Evolutionary conservation across 306 rosid genomes (phyloP), one percentile per base, ranked within the genome.

Genomic region (Luffa aegyptiaca): DNA sequence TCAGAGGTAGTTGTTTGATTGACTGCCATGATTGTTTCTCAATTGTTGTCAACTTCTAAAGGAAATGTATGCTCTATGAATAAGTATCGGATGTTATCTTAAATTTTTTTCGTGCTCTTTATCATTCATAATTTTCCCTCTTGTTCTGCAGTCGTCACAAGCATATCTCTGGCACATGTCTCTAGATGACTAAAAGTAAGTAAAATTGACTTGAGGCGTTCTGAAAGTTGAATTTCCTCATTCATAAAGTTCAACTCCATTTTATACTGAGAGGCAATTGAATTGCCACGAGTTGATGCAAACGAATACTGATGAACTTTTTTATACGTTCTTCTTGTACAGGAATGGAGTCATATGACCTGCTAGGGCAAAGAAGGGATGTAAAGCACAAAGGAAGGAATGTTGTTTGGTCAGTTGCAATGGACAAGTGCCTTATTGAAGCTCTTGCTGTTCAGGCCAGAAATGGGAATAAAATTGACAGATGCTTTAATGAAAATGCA

Each of bases 401-500:
- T 81, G 95, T 92, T 80, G 93, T 92, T 55, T 92, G 97, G 97
- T 92, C 97, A 82, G 77, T 79, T 82, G 91, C 90, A 68, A 92
- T 92, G 93, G 97, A 90, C 80, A 90, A 86, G 87, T 92, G 95
- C 78, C 87, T 92, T 37, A 90, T 89, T 79, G 92, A 90, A 86
- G 82, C 92, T 69, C 89, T 92, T 83, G 89, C 91, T 35, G 75
- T 90, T 86, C 95, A 92, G 82, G 97, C 95, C 55, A 90, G 73
- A 83, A 82, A 80, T 18, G 95, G 97, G 83, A 92, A 92, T 84
- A 92, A 87, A 87, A 85, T 92, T 39, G 95, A 90, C 53, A 92
- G 89, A 87, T 90, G 92, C 86, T 92, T 87, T 81, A 92, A 89
- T 83, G 97, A 92, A 83, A 89, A 89, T 82, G 97, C 97, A 26